phyloP scores from a whole-genome alignment of 352 stramenopile species.

The Pythium phragmitis region DNA sequence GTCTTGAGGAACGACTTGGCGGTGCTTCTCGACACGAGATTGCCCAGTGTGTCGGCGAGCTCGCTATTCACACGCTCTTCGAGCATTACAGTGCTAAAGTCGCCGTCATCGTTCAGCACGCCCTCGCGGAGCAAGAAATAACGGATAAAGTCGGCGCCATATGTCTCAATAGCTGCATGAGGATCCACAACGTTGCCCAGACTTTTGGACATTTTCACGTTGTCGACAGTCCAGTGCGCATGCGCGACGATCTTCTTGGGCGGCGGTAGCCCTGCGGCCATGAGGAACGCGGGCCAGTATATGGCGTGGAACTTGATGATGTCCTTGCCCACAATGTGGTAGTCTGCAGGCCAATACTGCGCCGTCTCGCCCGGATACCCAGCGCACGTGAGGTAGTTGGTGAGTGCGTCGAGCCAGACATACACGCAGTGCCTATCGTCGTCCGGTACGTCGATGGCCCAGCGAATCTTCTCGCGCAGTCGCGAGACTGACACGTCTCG shows the following conservation, averaged over 20 bases:
- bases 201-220: constrained; percentile 99
- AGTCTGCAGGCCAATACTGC: constrained; percentile 65
- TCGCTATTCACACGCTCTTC: constrained; percentile 97
- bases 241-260: constrained; percentile 96
- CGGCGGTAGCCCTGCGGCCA: constrained; percentile 90
- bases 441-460: constrained; percentile 95
- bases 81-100: constrained; percentile 85
- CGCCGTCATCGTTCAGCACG: constrained; percentile 94
- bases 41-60: constrained; percentile 89
- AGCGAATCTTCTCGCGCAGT: constrained; percentile 93
- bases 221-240: constrained; percentile 98
- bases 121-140: constrained; percentile 91
- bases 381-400: constrained; percentile 97
- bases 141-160: constrained; percentile 93
- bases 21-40: constrained; percentile 79
- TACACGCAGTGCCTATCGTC: constrained; percentile 96
- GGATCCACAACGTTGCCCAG: constrained; percentile 98
- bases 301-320: constrained; percentile 99
- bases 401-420: constrained; percentile 99
- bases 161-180: constrained; percentile 89
- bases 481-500: constrained; percentile 97
- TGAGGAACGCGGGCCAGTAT: constrained; percentile 98
- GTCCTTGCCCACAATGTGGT: constrained; percentile 98
- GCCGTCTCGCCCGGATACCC: constrained; percentile 85
- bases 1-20: constrained; percentile 60